Percentiles rank a stretch among this genome's conserved stretches.
phyloP scores from a whole-genome alignment of 108 stramenopile species.

The Nitzschia inconspicua region DNA sequence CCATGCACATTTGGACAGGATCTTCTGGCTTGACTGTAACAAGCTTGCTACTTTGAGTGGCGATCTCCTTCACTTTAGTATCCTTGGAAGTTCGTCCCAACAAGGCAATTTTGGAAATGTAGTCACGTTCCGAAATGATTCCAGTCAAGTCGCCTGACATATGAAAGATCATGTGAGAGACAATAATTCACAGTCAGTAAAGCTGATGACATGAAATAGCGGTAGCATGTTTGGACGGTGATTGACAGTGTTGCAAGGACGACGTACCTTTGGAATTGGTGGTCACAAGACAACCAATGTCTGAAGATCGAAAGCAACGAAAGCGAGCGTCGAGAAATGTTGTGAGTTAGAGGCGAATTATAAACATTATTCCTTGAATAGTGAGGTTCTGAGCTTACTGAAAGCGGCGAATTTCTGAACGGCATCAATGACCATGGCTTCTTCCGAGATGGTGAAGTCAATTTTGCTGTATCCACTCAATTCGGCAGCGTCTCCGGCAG shows the following conservation, averaged over 20 bases:
- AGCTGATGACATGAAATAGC: neutral
- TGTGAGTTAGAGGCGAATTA: neutral
- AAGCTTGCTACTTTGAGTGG: conserved; percentile 79
- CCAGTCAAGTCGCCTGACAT: conserved; percentile 61
- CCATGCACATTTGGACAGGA: conserved; percentile 86
- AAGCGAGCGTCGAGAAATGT: too few relatives aligned
- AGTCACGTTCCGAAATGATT: conserved; percentile 89
- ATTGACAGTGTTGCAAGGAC: too few relatives aligned
- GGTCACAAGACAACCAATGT: conserved; percentile 87
- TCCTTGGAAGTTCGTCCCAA: conserved; percentile 72
- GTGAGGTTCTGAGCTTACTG: too few relatives aligned
- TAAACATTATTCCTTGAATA: conserved; percentile 52
- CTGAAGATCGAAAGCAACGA: too few relatives aligned
- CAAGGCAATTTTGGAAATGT: conserved; percentile 87
- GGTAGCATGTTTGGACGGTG: too few relatives aligned
- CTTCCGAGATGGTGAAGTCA: conserved; percentile 80
- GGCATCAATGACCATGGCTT: conserved; percentile 84
- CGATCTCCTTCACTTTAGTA: conserved; percentile 80
- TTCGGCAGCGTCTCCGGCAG: conserved; percentile 78
- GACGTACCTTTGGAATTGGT: conserved; percentile 67
- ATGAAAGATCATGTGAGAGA: conserved; percentile 9
- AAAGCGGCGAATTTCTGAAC: conserved; percentile 90
- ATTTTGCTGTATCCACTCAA: conserved; percentile 85
- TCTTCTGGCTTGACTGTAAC: conserved; percentile 77
- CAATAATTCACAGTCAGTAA: neutral